These are phyloP conservation scores for Phylloporus sp. DNA, from an alignment of 1,284 basidiomycete genomes.

Conservation along the genomic window DNA sequence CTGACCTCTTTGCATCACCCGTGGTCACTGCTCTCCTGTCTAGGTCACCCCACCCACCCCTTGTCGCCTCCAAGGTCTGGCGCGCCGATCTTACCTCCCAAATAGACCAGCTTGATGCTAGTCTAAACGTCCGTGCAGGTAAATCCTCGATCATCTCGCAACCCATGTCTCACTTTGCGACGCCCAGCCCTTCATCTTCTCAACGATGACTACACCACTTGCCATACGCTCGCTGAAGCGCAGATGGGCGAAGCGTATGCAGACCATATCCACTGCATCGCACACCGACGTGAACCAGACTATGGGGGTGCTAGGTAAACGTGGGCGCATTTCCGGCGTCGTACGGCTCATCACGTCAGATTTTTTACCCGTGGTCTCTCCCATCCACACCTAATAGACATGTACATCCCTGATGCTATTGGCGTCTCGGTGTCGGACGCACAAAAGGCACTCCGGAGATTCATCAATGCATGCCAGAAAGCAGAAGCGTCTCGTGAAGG, in stretches of 20 bases:
- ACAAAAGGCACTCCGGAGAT: constrained; percentile 10
- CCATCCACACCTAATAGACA: constrained; percentile 24
- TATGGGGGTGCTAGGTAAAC: constrained; percentile 28
- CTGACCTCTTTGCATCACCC: constrained; percentile 17
- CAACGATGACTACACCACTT: constrained; percentile 35
- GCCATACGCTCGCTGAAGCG: constrained; percentile 32
- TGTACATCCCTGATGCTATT: constrained; percentile 20
- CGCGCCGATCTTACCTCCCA: constrained; percentile 19
- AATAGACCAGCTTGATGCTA: constrained; percentile 28
- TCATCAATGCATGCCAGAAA: constrained; percentile 21
- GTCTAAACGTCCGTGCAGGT: constrained; percentile 25
- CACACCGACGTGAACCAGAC: constrained; percentile 34
- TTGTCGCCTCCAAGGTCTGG: constrained; percentile 26
- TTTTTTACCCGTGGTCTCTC: constrained; percentile 26
- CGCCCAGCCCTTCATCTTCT: constrained; percentile 31
- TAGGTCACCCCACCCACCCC: constrained; percentile 21
- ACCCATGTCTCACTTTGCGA: not conserved
- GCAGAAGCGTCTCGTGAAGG: constrained; percentile 14
- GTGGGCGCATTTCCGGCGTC: not conserved
- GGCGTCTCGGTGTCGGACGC: constrained; percentile 16
- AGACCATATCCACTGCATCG: constrained; percentile 32
- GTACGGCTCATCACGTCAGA: constrained; percentile 11
- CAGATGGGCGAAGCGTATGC: constrained; percentile 31
- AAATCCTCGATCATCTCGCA: not conserved
- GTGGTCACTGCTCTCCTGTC: constrained; percentile 24